Evolutionary conservation across 2,329 filamentous ascomycete species (phyloP), one percentile per base, ranked within the genome.

Genomic region (Neocucurbitaria cava): DNA sequence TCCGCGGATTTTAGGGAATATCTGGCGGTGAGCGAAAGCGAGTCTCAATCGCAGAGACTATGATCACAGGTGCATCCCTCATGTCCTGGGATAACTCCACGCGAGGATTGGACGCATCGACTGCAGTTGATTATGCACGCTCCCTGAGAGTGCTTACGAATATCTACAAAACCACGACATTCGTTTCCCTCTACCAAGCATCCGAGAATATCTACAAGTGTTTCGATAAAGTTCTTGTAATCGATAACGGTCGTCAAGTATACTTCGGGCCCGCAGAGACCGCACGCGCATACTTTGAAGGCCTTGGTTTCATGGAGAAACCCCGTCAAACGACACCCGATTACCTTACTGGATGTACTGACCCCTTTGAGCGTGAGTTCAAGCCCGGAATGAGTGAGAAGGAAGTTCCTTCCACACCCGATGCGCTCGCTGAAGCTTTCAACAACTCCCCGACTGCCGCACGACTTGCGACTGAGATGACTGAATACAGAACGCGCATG

Each of bases 161-260:
- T 72, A 85, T 95, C 49, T 92, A 92, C 82, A 86, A 89, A 71
- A 92, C 88, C 0, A 90, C 89, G 1, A 95, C 91, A 0, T 93
- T 95, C 56, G 91, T 96, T 1, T 92, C 91, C 0, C 80, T 96
- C 0, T 96, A 96, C 73, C 91, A 96, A 71, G 91, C 90, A 0
- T 92, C 89, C 0, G 90, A 95, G 75, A 92, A 89, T 65, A 91
- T 94, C 57, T 93, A 91, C 77, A 82, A 82, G 20, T 85, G 87
- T 30, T 93, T 94, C 58, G 91, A 96, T 79, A 95, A 94, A 74
- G 90, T 95, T 11, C 79, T 96, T 67, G 89, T 93, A 31, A 90
- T 95, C 50, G 89, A 93, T 57, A 83, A 85, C 36, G 91, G 91
- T 1, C 85, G 83, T 24, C 87, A 92, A 71, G 89, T 91, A 30